Percentiles rank a stretch among this genome's conserved stretches.
These are phyloP conservation scores for Gracilaria gracilis DNA, from an alignment of 23 red algal genomes.

Conservation along the genomic window DNA sequence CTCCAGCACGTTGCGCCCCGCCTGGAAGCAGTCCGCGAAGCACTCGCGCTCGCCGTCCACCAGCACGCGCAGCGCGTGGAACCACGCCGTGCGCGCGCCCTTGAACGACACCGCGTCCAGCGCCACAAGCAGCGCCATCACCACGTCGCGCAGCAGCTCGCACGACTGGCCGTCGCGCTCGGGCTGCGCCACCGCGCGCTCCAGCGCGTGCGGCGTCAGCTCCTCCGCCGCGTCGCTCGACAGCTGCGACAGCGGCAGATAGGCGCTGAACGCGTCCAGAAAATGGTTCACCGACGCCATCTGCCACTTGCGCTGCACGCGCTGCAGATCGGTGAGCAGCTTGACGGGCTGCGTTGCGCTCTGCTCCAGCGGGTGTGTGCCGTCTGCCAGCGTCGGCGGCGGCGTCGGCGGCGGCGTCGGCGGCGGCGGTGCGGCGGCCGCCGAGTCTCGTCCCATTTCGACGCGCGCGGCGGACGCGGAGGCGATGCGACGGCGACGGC, in stretches of 20 bases:
- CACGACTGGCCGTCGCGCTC: background rate
- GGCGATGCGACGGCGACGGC: too few relatives aligned
- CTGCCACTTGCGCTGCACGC: conserved; percentile 74
- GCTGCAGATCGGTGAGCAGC: conserved; percentile 7
- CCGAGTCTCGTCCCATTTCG: too few relatives aligned
- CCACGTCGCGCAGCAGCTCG: conserved; percentile 31
- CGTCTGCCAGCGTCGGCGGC: background rate
- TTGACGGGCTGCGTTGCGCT: background rate
- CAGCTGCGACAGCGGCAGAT: conserved; percentile 41
- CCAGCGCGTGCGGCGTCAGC: conserved; percentile 46
- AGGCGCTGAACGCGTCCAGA: conserved; percentile 32
- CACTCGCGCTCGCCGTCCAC: background rate
- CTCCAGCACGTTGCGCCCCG: conserved; percentile 8
- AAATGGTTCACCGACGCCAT: conserved; percentile 64
- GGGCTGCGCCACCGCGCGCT: conserved; percentile 56
- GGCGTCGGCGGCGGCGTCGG: background rate
- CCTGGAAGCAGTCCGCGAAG: conserved; percentile 57
- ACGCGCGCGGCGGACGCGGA: too few relatives aligned
- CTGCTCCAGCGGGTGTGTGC: background rate
- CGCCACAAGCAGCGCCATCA: conserved; percentile 46
- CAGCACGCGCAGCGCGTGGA: conserved; percentile 23
- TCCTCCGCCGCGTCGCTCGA: conserved; percentile 42
- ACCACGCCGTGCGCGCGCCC: conserved; percentile 33
- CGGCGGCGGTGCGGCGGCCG: too few relatives aligned
- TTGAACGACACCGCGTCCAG: conserved; percentile 28